Conservation (phyloP, 164 flowering plant species). For the Nymphaea thermarum region DNA sequence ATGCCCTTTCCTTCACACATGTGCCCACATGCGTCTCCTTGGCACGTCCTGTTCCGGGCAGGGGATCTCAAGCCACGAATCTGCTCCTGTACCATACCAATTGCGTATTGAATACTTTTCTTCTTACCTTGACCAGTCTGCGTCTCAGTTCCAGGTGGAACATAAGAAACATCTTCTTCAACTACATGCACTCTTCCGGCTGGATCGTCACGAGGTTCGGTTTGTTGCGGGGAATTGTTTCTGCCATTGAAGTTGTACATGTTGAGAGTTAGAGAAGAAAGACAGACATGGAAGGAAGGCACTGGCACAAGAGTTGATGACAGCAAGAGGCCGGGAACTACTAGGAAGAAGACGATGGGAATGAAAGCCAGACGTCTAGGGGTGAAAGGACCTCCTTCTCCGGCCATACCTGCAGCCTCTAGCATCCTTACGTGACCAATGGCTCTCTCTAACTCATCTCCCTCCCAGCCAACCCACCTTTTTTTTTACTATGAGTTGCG, state of each 20-base stretch:
- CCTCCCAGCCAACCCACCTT: neutral
- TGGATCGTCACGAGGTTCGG: neutral
- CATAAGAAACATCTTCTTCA: neutral
- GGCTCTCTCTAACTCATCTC: neutral
- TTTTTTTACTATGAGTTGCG: neutral
- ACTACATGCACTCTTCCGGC: neutral
- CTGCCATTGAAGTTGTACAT: conserved; percentile 66
- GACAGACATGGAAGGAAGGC: conserved; percentile 49
- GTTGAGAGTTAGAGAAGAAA: conserved; percentile 59
- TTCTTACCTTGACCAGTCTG: neutral
- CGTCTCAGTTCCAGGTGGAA: neutral
- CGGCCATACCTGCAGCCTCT: neutral
- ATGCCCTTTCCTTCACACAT: conserved; percentile 45
- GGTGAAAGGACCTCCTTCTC: neutral
- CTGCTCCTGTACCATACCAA: conserved; percentile 27
- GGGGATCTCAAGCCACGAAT: conserved; percentile 21
- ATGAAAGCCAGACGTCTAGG: neutral
- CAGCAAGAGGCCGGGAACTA: conserved; percentile 41
- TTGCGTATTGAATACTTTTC: neutral
- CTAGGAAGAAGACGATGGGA: conserved; percentile 18
- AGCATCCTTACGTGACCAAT: neutral
- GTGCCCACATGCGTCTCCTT: neutral
- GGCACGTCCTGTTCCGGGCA: neutral
- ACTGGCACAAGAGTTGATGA: conserved; percentile 49
- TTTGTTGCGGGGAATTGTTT: conserved; percentile 3